Evolutionary conservation across 2,329 filamentous ascomycete genomes (phyloP).

Genomic region (Xylaria sp.): DNA sequence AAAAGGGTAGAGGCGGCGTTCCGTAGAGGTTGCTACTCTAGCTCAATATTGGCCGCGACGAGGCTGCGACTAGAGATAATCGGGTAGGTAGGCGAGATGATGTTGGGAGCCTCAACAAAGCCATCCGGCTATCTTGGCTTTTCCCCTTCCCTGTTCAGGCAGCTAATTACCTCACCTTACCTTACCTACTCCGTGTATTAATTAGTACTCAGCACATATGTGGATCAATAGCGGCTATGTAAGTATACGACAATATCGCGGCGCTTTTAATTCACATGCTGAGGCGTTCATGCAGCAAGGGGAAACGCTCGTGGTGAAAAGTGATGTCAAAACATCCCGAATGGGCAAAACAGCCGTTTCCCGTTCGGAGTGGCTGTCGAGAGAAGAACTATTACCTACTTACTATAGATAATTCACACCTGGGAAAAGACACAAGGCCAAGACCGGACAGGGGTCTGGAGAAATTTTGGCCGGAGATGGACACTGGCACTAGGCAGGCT

Average conservation of each 20-base stretch:
- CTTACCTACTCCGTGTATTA: too few relatives aligned
- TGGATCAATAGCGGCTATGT: conserved; percentile 1
- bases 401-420: background rate
- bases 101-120: conserved; percentile 22
- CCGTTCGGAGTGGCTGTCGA: background rate
- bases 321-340: background rate
- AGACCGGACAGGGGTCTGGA: conserved; percentile 2
- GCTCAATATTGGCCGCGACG: background rate
- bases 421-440: background rate
- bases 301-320: background rate
- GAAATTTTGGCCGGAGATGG: background rate
- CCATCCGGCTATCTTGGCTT: conserved; percentile 1
- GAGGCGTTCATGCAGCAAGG: background rate
- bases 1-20: too few relatives aligned
- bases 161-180: background rate
- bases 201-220: background rate
- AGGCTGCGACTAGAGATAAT: conserved; percentile 7
- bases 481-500: background rate
- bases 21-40: too few relatives aligned
- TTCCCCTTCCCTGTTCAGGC: conserved; percentile 4
- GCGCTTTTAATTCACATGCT: background rate
- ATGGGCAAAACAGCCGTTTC: conserved; percentile 11
- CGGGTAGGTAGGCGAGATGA: background rate
- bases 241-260: background rate
- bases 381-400: background rate